Evolutionary conservation across 169 alveolate genomes (phyloP), one percentile per base, ranked within the genome.

Genomic region (Blepharisma undulans): DNA sequence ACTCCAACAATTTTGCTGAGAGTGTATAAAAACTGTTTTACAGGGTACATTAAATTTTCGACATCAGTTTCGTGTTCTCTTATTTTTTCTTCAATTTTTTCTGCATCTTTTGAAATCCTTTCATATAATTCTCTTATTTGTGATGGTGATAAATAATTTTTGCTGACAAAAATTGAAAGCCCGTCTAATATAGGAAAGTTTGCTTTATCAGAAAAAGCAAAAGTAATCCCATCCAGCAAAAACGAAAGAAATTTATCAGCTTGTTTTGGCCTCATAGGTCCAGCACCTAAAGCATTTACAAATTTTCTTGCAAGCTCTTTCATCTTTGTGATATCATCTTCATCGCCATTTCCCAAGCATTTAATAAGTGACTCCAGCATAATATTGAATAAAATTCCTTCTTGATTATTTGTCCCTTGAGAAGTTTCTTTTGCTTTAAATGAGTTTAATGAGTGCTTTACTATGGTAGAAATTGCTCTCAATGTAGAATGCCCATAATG

Each of bases 261-360:
- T 59, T 82, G 89, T 30, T 82, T 82, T 21, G 89, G 89, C 12
- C 78, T 34, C 89, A 82, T 82, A 0, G 89, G 78, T 6, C 89
- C 89, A 36, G 29, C 22, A 6, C 89, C 89, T 33, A 82, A 21
- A 30, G 60, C 89, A 82, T 34, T 60, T 21, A 48, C 89, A 8
- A 82, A 82, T 30, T 82, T 82, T 30, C 60, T 82, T 22, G 89
- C 72, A 5, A 82, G 89, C 27, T 82, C 89, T 82, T 82, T 82
- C 89, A 82, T 82, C 10, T 32, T 36, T 32, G 34, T 59, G 33
- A 82, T 82, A 21, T 82, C 89, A 4, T 36, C 61, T 21, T 82
- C 89, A 48, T 22, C 22, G 10, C 78, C 89, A 22, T 22, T 25
- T 21, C 89, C 89, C 76, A 82, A 32, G 34, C 71, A 22, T 60